A percentile compares a stretch with the other conserved stretches of the same genome.
phyloP scores from a whole-genome alignment of 163 green algal genomes.

The Scenedesmus sp. region DNA sequence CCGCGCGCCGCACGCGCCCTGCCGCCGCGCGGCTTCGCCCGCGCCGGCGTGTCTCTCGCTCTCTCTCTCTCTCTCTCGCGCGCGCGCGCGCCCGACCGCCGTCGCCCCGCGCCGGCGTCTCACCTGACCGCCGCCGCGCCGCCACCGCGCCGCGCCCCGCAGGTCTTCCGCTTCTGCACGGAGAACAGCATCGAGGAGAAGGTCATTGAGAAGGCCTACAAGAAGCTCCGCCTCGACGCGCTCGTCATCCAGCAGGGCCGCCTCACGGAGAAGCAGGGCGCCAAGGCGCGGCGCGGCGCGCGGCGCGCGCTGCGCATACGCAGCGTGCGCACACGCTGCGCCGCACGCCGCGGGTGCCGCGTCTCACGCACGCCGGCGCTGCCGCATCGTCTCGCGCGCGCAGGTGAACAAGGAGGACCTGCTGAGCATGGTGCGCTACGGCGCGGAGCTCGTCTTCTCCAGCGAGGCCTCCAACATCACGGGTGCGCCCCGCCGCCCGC shows the following conservation, averaged over 20 bases:
- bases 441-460: constrained; percentile 97
- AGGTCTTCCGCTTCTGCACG: constrained; percentile 97
- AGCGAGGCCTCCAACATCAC: constrained; percentile 86
- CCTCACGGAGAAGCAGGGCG: constrained; percentile 91
- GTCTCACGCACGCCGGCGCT: too few relatives aligned
- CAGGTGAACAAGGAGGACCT: constrained; percentile 99
- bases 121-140: too few relatives aligned
- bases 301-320: too few relatives aligned
- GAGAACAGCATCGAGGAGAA: constrained; percentile 99
- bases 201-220: constrained; percentile 99
- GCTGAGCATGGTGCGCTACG: constrained; percentile 97
- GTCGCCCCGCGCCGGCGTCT: too few relatives aligned
- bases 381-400: too few relatives aligned
- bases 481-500: constrained; percentile 79
- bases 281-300: constrained; percentile 48
- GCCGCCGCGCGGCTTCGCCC: too few relatives aligned
- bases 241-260: constrained; percentile 99
- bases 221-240: constrained; percentile 98
- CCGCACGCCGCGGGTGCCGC: too few relatives aligned
- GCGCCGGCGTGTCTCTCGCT: too few relatives aligned
- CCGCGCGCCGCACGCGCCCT: too few relatives aligned
- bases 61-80: too few relatives aligned
- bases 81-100: too few relatives aligned
- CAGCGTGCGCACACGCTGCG: too few relatives aligned
- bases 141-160: background rate